A percentile compares a stretch with the other conserved stretches of the same genome.
Conservation (phyloP, 805 yeast species). For the Cyberlindnera meyerae region DNA sequence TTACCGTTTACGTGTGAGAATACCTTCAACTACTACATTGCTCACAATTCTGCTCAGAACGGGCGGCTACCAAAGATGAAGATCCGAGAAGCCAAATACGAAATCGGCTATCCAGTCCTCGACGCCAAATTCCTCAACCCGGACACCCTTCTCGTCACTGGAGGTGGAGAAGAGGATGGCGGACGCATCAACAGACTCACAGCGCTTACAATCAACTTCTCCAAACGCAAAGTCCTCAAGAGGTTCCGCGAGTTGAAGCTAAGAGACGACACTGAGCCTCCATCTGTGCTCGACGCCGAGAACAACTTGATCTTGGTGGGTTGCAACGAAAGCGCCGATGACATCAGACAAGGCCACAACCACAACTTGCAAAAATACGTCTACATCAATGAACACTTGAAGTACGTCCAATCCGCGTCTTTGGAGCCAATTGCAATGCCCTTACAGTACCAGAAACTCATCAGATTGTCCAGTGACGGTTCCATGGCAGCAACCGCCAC, state of each 20-base stretch:
- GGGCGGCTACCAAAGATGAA: slow-evolving; percentile 19
- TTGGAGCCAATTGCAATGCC: slow-evolving; percentile 36
- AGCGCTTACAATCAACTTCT: slow-evolving; percentile 58
- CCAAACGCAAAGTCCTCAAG: slow-evolving; percentile 47
- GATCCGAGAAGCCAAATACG: slow-evolving; percentile 15
- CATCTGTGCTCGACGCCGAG: slow-evolving; percentile 68
- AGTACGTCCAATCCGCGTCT: slow-evolving; percentile 61
- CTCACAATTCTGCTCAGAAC: too few relatives aligned
- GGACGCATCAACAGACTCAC: slow-evolving; percentile 57
- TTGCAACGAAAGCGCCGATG: slow-evolving; percentile 63
- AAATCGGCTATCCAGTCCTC: slow-evolving; percentile 70
- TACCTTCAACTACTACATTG: too few relatives aligned
- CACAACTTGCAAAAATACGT: slow-evolving; percentile 72
- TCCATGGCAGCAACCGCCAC: slow-evolving; percentile 67
- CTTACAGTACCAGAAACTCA: slow-evolving; percentile 51
- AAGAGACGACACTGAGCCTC: slow-evolving; percentile 72
- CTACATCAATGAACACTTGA: slow-evolving; percentile 64
- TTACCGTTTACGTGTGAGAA: too few relatives aligned
- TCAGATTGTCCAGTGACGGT: slow-evolving; percentile 54
- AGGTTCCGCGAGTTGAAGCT: slow-evolving; percentile 63
- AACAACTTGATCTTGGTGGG: slow-evolving; percentile 60
- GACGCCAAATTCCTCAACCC: slow-evolving; percentile 71
- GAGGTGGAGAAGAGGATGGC: slow-evolving; percentile 72
- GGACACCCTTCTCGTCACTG: slow-evolving; percentile 65
- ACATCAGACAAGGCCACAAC: slow-evolving; percentile 48